Base-by-base conservation (phyloP, 345 rosid genomes). In the Aquilaria malaccensis region DNA sequence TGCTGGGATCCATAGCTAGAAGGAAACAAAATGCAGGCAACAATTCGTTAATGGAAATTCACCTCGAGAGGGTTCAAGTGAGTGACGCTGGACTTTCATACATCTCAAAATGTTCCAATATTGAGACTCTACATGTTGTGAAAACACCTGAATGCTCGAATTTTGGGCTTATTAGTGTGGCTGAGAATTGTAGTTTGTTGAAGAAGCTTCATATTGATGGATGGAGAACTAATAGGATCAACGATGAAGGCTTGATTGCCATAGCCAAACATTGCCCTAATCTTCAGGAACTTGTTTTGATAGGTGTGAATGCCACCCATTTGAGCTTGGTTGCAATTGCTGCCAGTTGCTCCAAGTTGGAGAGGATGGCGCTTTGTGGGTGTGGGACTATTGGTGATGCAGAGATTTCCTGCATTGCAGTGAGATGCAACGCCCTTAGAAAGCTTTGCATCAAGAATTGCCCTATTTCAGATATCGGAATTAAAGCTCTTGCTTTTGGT, bases 131-230 rank as follows among this genome's bases (percentile, higher is more conserved):
- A 73, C 91, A 81, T 63, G 70, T 93, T n/a, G 85, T 85, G 55
- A 89, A 87, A 72, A 79, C 85, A 2, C 90, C 85, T 0, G 96
- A 93, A 43, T 93, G 94, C 66, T 79, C 97, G 3, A 80, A 93
- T 78, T 71, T 29, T 2, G 97, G 98, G 67, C 74, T 93, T 43
- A 62, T 62, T 66, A 46, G 53, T 45, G 79, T 93, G 1, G 98
- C 88, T 6, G 82, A 81, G 82, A 74, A 80, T 59, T 93, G 97
- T 67, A 83, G 62, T 76, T 58, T 66, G 33, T 60, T 93, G 50
- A 87, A 84, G 79, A 93, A 93, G 77, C 91, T 93, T 61, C 96
- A 85, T 62, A 73, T 93, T 33, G 95, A 93, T 69, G 98, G 96
- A 66, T 85, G 87, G 92, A 87, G 89, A 53, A 86, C 82, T 49